Evolutionary conservation across 2,329 filamentous ascomycete species (phyloP).

Genomic region (Penicillium sp.): DNA sequence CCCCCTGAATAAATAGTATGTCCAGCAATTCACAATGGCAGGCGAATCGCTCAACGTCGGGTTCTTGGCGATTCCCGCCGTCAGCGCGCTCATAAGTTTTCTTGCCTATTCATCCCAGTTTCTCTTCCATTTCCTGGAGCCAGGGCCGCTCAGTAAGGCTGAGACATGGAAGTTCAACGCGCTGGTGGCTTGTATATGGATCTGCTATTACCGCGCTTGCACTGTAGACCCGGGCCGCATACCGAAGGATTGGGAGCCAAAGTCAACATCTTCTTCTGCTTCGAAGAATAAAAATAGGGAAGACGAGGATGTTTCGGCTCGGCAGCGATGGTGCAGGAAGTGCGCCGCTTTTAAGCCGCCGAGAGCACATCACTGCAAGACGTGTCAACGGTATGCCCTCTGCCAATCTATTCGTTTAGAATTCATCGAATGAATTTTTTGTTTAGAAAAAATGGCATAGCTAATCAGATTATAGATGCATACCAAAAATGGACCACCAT

Average conservation of each 20-base stretch:
- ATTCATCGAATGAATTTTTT: too few relatives aligned
- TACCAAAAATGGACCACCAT: constrained; percentile 65
- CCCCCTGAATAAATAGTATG: not conserved
- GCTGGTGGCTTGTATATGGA: constrained; percentile 52
- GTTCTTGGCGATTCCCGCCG: constrained; percentile 50
- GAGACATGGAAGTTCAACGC: constrained; percentile 55
- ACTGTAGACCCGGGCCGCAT: constrained; percentile 56
- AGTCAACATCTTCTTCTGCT: constrained; percentile 3
- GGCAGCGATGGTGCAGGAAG: constrained; percentile 57
- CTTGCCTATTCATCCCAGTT: constrained; percentile 59
- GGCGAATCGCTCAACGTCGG: constrained; percentile 13
- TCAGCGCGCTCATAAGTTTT: constrained; percentile 54
- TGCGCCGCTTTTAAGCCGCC: constrained; percentile 60
- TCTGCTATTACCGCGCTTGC: constrained; percentile 58
- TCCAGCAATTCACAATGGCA: constrained; percentile 5
- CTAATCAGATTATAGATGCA: constrained; percentile 43
- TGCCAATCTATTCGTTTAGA: not conserved
- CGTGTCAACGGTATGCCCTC: constrained; percentile 51
- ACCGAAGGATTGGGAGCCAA: constrained; percentile 39
- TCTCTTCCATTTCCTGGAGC: constrained; percentile 53
- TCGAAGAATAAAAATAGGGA: constrained; percentile 18
- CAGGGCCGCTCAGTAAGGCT: constrained; percentile 46
- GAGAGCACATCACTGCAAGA: constrained; percentile 62
- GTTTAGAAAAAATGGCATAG: too few relatives aligned
- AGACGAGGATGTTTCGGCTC: constrained; percentile 17